These are phyloP conservation scores for Macrolepiota fuliginosa DNA, from an alignment of 768 basidiomycete species.

Conservation along the genomic window DNA sequence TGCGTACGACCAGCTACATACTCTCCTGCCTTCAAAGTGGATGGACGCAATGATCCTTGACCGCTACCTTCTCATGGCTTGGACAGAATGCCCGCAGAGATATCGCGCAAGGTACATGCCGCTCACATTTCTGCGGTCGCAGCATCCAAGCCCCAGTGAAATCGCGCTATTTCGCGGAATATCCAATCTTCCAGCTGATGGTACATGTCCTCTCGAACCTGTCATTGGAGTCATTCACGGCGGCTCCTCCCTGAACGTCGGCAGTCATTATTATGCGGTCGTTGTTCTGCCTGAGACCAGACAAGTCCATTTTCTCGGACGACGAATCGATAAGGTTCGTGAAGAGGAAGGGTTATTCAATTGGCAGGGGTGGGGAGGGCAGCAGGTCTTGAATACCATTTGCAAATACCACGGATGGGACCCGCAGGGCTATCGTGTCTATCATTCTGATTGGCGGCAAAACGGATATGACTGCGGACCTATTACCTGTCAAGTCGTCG, in stretches of 20 bases:
- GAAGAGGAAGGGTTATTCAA: not conserved
- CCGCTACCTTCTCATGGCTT: not conserved
- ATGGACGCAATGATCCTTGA: not conserved
- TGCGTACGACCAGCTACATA: not conserved
- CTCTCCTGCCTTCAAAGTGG: not conserved
- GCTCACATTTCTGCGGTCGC: not conserved
- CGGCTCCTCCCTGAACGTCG: not conserved
- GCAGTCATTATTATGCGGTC: not conserved
- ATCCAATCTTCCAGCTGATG: not conserved
- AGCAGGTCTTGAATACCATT: not conserved
- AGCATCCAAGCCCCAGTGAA: not conserved
- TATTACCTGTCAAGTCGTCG: not conserved
- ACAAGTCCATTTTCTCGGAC: not conserved
- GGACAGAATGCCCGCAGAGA: not conserved
- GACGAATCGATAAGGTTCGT: not conserved
- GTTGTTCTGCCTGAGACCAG: not conserved
- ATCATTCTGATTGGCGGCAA: not conserved
- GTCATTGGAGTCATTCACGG: not conserved
- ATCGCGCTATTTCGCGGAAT: not conserved
- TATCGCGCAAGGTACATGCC: not conserved
- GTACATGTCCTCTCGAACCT: not conserved
- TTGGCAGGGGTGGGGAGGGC: not conserved
- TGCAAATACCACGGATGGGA: not conserved
- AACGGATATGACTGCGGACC: not conserved
- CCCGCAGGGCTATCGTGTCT: not conserved